These are phyloP conservation scores for Fusarium succisae DNA, from an alignment of 2,329 filamentous ascomycete species.

Conservation along the genomic window DNA sequence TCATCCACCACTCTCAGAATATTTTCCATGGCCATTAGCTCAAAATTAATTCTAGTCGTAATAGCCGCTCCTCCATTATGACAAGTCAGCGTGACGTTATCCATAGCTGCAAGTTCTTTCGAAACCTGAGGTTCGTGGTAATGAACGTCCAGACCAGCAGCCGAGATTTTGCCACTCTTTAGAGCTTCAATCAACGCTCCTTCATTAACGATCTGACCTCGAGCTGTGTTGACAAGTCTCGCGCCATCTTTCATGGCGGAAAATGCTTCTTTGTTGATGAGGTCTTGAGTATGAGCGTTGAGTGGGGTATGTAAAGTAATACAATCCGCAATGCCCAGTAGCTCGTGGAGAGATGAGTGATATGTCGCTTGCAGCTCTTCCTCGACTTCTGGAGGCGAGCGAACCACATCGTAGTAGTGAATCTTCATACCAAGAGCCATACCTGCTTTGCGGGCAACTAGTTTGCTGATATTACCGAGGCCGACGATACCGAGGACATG, in stretches of 20 bases:
- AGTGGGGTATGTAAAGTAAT: slow-evolving; percentile 47
- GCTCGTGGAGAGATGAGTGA: slow-evolving; percentile 39
- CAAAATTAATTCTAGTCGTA: slow-evolving; percentile 53
- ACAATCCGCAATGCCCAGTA: slow-evolving; percentile 47
- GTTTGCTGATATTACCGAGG: slow-evolving; percentile 56
- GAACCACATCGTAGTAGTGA: slow-evolving; percentile 59
- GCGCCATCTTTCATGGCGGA: slow-evolving; percentile 57
- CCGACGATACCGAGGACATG: slow-evolving; percentile 63
- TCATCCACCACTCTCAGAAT: slow-evolving; percentile 37
- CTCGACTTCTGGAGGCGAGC: slow-evolving; percentile 43
- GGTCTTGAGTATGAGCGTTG: slow-evolving; percentile 24
- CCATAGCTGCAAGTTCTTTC: slow-evolving; percentile 48
- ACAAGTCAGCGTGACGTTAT: slow-evolving; percentile 51
- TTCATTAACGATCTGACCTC: slow-evolving; percentile 63
- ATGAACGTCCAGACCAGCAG: slow-evolving; percentile 64
- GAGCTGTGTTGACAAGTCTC: slow-evolving; percentile 61
- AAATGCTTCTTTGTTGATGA: slow-evolving; percentile 23
- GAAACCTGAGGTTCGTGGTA: slow-evolving; percentile 61
- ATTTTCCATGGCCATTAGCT: slow-evolving; percentile 40
- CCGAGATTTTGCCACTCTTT: slow-evolving; percentile 54
- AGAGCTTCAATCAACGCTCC: slow-evolving; percentile 58
- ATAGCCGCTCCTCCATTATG: slow-evolving; percentile 52
- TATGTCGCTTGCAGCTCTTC: slow-evolving; percentile 43
- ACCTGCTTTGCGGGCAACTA: slow-evolving; percentile 57
- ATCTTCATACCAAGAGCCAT: slow-evolving; percentile 63